Conservation (phyloP, 1,139 yeast species). For the Zygotorulaspora mrakii region DNA sequence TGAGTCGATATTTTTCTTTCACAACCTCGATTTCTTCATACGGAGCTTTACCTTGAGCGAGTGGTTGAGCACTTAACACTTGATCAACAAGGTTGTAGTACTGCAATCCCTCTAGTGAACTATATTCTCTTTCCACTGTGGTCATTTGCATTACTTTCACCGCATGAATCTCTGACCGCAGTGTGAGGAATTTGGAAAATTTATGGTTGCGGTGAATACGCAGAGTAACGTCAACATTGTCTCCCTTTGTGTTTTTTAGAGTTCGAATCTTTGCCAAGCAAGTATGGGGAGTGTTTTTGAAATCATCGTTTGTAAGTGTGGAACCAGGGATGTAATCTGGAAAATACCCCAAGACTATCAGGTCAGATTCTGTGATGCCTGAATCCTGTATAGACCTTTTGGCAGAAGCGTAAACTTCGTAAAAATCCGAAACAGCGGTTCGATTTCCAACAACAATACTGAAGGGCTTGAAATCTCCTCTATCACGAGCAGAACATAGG, state of each 20-base stretch:
- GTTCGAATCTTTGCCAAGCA: constrained; percentile 80
- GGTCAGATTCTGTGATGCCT: constrained; percentile 68
- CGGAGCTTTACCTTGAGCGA: constrained; percentile 36
- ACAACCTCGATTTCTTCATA: constrained; percentile 42
- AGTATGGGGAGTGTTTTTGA: constrained; percentile 33
- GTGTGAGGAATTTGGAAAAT: constrained; percentile 49
- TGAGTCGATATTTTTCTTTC: constrained; percentile 54
- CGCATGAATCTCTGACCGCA: constrained; percentile 60
- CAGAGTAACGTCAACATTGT: constrained; percentile 67
- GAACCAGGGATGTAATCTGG: constrained; percentile 33
- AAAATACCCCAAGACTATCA: constrained; percentile 61
- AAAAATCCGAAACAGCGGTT: constrained; percentile 78
- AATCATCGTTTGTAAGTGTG: constrained; percentile 27
- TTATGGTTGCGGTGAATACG: constrained; percentile 51
- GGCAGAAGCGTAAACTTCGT: constrained; percentile 79
- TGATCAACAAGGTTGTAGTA: constrained; percentile 69
- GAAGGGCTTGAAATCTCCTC: constrained; percentile 63
- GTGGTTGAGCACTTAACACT: constrained; percentile 65
- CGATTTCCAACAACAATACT: constrained; percentile 71
- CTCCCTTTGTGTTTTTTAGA: constrained; percentile 61
- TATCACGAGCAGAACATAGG: constrained; percentile 65
- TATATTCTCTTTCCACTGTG: constrained; percentile 88
- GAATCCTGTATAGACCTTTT: constrained; percentile 49
- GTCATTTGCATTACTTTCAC: constrained; percentile 80
- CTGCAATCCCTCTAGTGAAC: constrained; percentile 75